These are phyloP conservation scores for Colletotrichum coccodes DNA, from an alignment of 2,329 filamentous ascomycete genomes.

Conservation along the genomic window DNA sequence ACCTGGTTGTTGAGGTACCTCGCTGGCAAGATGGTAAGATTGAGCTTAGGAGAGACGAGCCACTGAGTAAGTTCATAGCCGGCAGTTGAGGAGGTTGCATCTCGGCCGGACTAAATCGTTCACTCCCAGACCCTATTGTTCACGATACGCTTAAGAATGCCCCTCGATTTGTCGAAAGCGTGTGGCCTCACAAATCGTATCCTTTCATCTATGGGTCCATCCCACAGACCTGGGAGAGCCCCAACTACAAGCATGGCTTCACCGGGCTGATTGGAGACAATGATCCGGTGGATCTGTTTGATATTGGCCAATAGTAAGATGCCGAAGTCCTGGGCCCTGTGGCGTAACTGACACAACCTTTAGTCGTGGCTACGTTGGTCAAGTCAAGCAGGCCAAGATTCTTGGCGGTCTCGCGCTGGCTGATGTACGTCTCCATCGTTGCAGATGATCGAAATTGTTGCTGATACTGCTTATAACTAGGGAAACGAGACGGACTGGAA, in stretches of 20 bases:
- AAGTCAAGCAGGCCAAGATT: slow-evolving; percentile 54
- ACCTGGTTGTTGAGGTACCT: slow-evolving; percentile 53
- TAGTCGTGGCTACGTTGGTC: slow-evolving; percentile 45
- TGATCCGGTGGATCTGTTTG: slow-evolving; percentile 54
- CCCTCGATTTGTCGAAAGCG: slow-evolving; percentile 51
- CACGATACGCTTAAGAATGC: slow-evolving; percentile 50
- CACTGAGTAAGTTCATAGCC: slow-evolving; percentile 42
- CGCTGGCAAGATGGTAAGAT: slow-evolving; percentile 53
- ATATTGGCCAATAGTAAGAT: slow-evolving; percentile 46
- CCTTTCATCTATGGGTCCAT: slow-evolving; percentile 56
- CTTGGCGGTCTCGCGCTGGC: slow-evolving; percentile 51
- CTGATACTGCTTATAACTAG: slow-evolving; percentile 31
- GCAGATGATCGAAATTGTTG: not conserved
- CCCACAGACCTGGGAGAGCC: slow-evolving; percentile 56
- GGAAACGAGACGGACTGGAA: slow-evolving; percentile 52
- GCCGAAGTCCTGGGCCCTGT: too few relatives aligned
- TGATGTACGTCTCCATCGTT: slow-evolving; percentile 41
- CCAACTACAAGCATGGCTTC: slow-evolving; percentile 50
- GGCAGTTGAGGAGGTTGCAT: not conserved
- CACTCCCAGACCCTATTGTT: slow-evolving; percentile 48
- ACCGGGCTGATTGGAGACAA: slow-evolving; percentile 51
- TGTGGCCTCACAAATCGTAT: slow-evolving; percentile 55
- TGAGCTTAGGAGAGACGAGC: slow-evolving; percentile 50
- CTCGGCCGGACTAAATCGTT: not conserved
- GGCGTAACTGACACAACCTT: not conserved